Evolutionary conservation across 139 green algal species (phyloP), one percentile per base, ranked within the genome.

Genomic region (Coelastrella sp.): DNA sequence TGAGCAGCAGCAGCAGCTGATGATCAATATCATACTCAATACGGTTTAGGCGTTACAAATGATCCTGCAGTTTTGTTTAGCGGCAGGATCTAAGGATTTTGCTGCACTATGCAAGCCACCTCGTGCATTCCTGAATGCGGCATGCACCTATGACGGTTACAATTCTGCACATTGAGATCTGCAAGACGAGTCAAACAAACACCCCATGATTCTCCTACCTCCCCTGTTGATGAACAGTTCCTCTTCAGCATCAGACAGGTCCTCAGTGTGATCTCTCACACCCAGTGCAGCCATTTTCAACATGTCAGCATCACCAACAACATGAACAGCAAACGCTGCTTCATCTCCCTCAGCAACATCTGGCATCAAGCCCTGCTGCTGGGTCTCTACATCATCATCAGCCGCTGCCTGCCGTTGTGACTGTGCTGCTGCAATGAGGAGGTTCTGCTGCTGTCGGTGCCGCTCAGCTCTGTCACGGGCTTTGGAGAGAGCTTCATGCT

Each of bases 331-430:
- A 53, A 82, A 82, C 53, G 38, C 7, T 5, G 0, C 51, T 19
- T 51, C 53, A n/a, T 82, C 75, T 30, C 30, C 75, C 8, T 82
- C 51, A 7, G 51, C 51, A 1, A 82, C 75, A n/a, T 82, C 75
- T 9, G 13, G 50, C 35, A 40, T 67, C 73, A 53, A 50, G n/a
- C 43, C 40, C 60, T 59, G 78, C 76, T 60, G 78, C 78, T 75
- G 78, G 60, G 37, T 60, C 51, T 68, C 30, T 38, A 25, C 19
- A 64, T 64, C 53, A n/a, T n/a, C n/a, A n/a, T n/a, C n/a, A n/a
- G n/a, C n/a, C 21, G 21, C 53, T 32, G 19, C 53, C 11, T 19
- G 19, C 21, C 5, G 4, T 21, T 64, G 53, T 19, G 17, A 32
- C 5, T 68, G 75, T n/a, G 75, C 72, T 30, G 69, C 69, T 60